These are phyloP conservation scores for Aspergillus felis DNA, from an alignment of 2,329 filamentous ascomycete species.

Conservation along the genomic window DNA sequence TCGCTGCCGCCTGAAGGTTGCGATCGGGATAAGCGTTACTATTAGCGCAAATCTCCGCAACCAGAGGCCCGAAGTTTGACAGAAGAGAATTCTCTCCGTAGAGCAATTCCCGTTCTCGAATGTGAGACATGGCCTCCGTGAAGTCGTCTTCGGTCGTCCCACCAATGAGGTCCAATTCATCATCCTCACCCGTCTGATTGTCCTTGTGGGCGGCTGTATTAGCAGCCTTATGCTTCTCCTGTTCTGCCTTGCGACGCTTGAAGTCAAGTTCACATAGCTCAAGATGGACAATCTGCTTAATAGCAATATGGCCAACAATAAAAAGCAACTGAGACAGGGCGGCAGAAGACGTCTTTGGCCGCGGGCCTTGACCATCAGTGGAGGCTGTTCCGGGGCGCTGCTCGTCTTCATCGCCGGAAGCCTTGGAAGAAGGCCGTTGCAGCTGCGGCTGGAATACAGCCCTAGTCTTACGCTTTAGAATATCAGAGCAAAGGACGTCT, in stretches of 20 bases:
- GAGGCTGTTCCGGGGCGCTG: constrained; percentile 33
- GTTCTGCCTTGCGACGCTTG: constrained; percentile 75
- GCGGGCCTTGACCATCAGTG: constrained; percentile 37
- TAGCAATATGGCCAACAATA: constrained; percentile 91
- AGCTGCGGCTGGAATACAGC: constrained; percentile 63
- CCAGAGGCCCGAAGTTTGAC: constrained; percentile 85
- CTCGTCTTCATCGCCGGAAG: constrained; percentile 29
- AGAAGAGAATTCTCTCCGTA: constrained; percentile 80
- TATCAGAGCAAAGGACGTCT: constrained; percentile 85
- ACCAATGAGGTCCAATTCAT: constrained; percentile 93
- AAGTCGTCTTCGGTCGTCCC: constrained; percentile 95
- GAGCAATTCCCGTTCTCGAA: constrained; percentile 77
- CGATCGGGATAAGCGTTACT: constrained; percentile 89
- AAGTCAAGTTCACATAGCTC: constrained; percentile 98
- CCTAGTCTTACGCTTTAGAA: constrained; percentile 81
- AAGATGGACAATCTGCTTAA: constrained; percentile 98
- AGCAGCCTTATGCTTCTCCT: constrained; percentile 46
- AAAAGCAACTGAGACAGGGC: constrained; percentile 88
- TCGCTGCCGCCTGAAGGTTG: constrained; percentile 87
- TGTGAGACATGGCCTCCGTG: constrained; percentile 78
- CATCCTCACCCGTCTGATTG: constrained; percentile 63
- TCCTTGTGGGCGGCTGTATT: constrained; percentile 44
- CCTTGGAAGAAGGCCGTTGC: constrained; percentile 24
- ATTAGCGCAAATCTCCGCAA: constrained; percentile 89
- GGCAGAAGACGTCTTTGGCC: constrained; percentile 63